Percentiles rank a stretch among this genome's conserved stretches.
These are phyloP conservation scores for Pulveroboletus frians DNA, from an alignment of 768 basidiomycete species.

Conservation along the genomic window DNA sequence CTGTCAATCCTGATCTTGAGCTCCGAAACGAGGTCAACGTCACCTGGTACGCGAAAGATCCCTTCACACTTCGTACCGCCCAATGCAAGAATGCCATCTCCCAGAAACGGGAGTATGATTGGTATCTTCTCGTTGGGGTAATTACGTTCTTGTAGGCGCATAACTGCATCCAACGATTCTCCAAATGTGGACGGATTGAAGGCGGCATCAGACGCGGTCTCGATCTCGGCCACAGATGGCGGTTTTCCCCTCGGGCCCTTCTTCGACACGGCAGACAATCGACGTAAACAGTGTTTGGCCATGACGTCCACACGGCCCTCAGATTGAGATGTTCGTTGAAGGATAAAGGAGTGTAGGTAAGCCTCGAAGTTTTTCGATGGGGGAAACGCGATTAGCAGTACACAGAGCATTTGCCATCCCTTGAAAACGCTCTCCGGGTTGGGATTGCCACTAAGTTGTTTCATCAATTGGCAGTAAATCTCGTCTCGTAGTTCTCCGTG, in stretches of 20 bases:
- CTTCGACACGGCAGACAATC: constrained; percentile 66
- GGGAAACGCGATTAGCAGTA: constrained; percentile 85
- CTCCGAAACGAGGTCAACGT: constrained; percentile 81
- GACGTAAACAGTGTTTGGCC: constrained; percentile 86
- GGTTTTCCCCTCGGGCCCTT: constrained; percentile 86
- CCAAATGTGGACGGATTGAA: constrained; percentile 95
- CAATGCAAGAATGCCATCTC: constrained; percentile 84
- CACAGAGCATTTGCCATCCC: constrained; percentile 91
- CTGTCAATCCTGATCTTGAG: constrained; percentile 87
- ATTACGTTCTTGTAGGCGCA: constrained; percentile 77
- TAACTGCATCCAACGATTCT: constrained; percentile 80
- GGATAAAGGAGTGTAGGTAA: constrained; percentile 76
- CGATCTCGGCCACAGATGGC: constrained; percentile 79
- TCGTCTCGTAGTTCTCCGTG: constrained; percentile 88
- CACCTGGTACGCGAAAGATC: constrained; percentile 90
- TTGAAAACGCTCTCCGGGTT: constrained; percentile 81
- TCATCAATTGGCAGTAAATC: constrained; percentile 89
- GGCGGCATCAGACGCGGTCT: constrained; percentile 91
- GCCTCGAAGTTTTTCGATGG: constrained; percentile 91
- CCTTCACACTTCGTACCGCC: constrained; percentile 84
- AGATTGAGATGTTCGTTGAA: constrained; percentile 56
- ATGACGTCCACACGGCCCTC: constrained; percentile 84
- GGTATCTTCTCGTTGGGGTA: constrained; percentile 84
- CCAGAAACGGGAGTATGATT: constrained; percentile 90
- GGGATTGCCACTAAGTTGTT: constrained; percentile 82